Evolutionary conservation across 164 flowering plant genomes (phyloP).

Genomic region (Vitis labrusca): DNA sequence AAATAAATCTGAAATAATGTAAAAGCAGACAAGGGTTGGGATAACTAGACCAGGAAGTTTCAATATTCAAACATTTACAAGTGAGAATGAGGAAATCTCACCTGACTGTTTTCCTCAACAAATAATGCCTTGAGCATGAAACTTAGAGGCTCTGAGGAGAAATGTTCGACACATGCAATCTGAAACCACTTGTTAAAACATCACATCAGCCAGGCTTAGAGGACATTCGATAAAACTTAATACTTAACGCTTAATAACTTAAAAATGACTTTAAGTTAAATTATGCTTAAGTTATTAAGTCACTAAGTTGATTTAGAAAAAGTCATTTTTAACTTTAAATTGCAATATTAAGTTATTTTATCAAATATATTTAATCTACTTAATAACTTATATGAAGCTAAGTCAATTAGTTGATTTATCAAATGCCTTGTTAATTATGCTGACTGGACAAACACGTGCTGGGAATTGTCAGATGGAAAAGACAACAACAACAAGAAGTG

Average conservation of each 20-base stretch:
- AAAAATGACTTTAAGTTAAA: too few species aligned
- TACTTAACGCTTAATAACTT: too few species aligned
- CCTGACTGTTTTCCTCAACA: conserved; percentile 48
- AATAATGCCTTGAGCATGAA: conserved; percentile 36
- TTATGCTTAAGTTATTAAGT: too few species aligned
- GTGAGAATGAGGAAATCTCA: conserved; percentile 4
- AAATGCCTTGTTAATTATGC: background rate
- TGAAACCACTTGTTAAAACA: conserved; percentile 25
- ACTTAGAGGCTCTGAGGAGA: conserved; percentile 65
- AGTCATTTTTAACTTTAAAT: too few species aligned
- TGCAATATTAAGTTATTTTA: too few species aligned
- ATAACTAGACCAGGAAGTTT: background rate
- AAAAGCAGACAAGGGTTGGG: background rate
- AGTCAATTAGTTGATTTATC: too few species aligned
- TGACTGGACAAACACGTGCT: background rate
- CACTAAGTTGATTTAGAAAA: too few species aligned
- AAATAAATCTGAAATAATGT: too few species aligned
- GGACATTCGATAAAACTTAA: too few species aligned
- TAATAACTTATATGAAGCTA: too few species aligned
- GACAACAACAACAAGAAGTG: background rate
- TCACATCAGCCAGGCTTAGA: background rate
- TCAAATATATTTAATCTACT: too few species aligned
- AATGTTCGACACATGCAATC: conserved; percentile 80
- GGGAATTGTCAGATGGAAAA: conserved; percentile 1
- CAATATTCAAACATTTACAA: background rate